Evolutionary conservation across 495 filamentous ascomycete species (phyloP), one percentile per base, ranked within the genome.

Genomic region (Aspergillus saccharolyticus): DNA sequence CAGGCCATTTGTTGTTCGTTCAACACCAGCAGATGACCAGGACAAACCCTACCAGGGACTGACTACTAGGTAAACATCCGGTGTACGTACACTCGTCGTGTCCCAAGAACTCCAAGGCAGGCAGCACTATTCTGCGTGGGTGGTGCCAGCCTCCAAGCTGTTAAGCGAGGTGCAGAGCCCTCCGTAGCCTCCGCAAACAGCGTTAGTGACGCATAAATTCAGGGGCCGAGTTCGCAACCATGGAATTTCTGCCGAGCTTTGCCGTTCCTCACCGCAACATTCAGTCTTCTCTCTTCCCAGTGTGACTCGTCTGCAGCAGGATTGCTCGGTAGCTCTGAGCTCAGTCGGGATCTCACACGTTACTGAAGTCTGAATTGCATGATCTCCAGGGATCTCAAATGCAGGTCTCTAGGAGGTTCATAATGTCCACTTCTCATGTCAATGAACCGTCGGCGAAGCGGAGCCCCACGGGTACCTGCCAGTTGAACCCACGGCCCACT

Each of bases 171-270:
- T 2, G 33, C 20, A 49, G 46, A 49, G 20, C 18, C 4, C 46
- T 18, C 24, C 22, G 44, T 53, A 53, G 28, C 30, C 46, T 54
- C 18, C 30, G 39, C 43, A 17, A 42, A 17, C 17, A 48, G 21
- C 44, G 33, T 56, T 49, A 30, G 25, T 16, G 21, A 49, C 4
- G n/a, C 54, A 21, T 39, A 33, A n/a, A 44, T 33, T 61, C 62
- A 64, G 58, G 62, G 58, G 62, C 24, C 55, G 43, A 33, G 24
- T 46, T 33, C 6, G 48, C 45, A 42, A 56, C 58, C 58, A 59
- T 58, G 62, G 58, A 44, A 54, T 55, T 39, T 46, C 55, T 61
- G 60, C 62, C 62, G 62, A 64, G 62, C 58, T 61, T n/a, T 61
- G 61, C 62, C 62, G 62, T 55, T 30, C 14, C 55, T 52, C 60